A percentile compares a stretch with the other conserved stretches of the same genome.
Evolutionary conservation across 208 protist genomes (phyloP).

Genomic region (Trypanosoma mega): DNA sequence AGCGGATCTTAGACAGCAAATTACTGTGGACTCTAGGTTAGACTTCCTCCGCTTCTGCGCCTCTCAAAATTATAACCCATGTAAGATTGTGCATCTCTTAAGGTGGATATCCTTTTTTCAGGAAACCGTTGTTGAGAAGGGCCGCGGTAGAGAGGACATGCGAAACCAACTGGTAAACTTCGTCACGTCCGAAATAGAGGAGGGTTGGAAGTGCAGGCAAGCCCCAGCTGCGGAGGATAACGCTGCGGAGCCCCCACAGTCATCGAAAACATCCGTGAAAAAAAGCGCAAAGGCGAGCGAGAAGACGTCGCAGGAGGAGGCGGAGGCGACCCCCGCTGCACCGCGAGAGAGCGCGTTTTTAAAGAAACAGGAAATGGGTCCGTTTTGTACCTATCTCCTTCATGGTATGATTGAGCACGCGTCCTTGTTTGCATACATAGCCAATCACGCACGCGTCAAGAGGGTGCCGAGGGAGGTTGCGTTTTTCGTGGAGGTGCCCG

Average conservation of each 20-base stretch:
- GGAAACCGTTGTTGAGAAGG: constrained; percentile 23
- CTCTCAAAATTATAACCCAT: constrained; percentile 36
- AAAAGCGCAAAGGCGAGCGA: constrained; percentile 19
- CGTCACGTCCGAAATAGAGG: constrained; percentile 47
- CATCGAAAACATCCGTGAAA: constrained; percentile 24
- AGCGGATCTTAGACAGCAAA: constrained; percentile 62
- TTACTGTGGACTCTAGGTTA: constrained; percentile 65
- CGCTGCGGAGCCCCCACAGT: neutral
- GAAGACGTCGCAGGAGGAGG: constrained; percentile 52
- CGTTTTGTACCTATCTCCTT: constrained; percentile 53
- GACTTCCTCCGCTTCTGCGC: constrained; percentile 71
- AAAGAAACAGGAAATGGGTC: constrained; percentile 34
- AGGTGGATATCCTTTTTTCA: constrained; percentile 34
- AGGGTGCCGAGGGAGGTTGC: constrained; percentile 11
- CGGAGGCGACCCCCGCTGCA: constrained; percentile 42
- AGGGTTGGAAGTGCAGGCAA: constrained; percentile 56
- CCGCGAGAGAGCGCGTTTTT: constrained; percentile 75
- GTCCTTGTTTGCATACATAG: constrained; percentile 47
- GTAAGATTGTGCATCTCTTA: constrained; percentile 69
- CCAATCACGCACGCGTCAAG: constrained; percentile 15
- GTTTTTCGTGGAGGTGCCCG: constrained; percentile 45
- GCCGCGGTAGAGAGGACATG: constrained; percentile 11
- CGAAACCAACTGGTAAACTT: constrained; percentile 32
- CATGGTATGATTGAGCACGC: constrained; percentile 58
- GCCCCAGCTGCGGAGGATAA: constrained; percentile 14